Conservation (phyloP, 371 early-diverging fungal genomes). For the Saksenaea vasiformis region DNA sequence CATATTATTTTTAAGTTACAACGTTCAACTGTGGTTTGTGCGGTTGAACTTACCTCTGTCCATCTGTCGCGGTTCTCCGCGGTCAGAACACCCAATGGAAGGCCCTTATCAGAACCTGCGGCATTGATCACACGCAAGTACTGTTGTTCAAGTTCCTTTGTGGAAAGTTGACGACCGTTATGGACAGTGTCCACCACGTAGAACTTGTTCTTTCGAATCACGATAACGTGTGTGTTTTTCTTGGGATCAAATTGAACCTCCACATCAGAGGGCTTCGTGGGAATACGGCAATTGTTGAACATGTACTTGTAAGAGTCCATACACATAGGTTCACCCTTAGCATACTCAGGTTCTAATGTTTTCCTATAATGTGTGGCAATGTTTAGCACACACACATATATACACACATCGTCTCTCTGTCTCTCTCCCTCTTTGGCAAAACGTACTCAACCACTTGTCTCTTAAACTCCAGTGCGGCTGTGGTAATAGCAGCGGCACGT, state of each 20-base stretch:
- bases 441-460: conserved; percentile 69
- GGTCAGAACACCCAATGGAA: conserved; percentile 87
- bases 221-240: conserved; percentile 81
- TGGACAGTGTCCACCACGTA: conserved; percentile 74
- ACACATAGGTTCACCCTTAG: conserved; percentile 79
- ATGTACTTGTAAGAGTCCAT: conserved; percentile 92
- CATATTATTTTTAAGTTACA: conserved; percentile 4
- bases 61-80: conserved; percentile 92
- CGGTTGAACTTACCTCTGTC: conserved; percentile 71
- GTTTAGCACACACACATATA: too few relatives aligned
- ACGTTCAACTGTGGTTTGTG: too few relatives aligned
- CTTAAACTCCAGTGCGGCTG: conserved; percentile 88
- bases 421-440: not conserved
- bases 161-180: conserved; percentile 79
- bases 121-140: conserved; percentile 71
- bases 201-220: conserved; percentile 91
- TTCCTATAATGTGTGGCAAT: conserved; percentile 56
- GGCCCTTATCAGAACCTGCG: conserved; percentile 74
- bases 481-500: conserved; percentile 88
- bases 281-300: conserved; percentile 96
- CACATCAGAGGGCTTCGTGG: conserved; percentile 81
- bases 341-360: conserved; percentile 84
- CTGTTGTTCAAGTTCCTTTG: conserved; percentile 82
- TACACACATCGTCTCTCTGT: conserved; percentile 6
- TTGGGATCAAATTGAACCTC: conserved; percentile 76